These are phyloP conservation scores for Psidium friedrichsthalianum DNA, from an alignment of 345 rosid species.

Conservation along the genomic window DNA sequence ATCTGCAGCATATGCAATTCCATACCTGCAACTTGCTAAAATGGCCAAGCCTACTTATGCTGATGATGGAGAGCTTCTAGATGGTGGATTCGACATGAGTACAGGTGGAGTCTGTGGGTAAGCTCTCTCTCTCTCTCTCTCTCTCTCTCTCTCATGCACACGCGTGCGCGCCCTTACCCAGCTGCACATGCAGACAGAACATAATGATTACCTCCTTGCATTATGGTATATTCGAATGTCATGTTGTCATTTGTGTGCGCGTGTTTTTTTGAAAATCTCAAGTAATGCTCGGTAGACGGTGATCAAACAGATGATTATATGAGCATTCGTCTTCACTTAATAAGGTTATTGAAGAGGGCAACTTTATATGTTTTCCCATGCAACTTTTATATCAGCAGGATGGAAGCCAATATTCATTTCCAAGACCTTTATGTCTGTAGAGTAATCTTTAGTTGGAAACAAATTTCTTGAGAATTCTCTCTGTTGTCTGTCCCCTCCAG, in stretches of 20 bases:
- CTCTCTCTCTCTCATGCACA: background rate
- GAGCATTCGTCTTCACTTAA: background rate
- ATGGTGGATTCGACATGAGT: constrained; percentile 83
- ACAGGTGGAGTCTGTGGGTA: constrained; percentile 94
- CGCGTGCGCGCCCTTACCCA: background rate
- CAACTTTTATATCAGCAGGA: background rate
- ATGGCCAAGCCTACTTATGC: constrained; percentile 72
- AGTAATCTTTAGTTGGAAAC: background rate
- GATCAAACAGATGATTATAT: background rate
- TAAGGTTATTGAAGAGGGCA: background rate
- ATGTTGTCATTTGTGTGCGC: background rate
- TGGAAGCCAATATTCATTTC: background rate
- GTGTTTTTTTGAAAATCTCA: background rate
- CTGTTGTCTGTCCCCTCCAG: background rate
- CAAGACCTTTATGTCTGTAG: background rate
- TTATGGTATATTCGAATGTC: too few relatives aligned
- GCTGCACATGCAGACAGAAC: background rate
- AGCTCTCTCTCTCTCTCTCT: background rate
- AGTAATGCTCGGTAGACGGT: background rate
- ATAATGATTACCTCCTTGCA: background rate
- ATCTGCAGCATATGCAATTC: constrained; percentile 46
- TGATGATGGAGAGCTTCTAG: constrained; percentile 73
- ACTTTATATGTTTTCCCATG: background rate
- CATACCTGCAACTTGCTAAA: constrained; percentile 59
- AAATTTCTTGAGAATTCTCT: background rate